Percentiles rank a stretch among this genome's conserved stretches.
Conservation (phyloP, 2,329 filamentous ascomycete species). For the Neonectria coccinea region DNA sequence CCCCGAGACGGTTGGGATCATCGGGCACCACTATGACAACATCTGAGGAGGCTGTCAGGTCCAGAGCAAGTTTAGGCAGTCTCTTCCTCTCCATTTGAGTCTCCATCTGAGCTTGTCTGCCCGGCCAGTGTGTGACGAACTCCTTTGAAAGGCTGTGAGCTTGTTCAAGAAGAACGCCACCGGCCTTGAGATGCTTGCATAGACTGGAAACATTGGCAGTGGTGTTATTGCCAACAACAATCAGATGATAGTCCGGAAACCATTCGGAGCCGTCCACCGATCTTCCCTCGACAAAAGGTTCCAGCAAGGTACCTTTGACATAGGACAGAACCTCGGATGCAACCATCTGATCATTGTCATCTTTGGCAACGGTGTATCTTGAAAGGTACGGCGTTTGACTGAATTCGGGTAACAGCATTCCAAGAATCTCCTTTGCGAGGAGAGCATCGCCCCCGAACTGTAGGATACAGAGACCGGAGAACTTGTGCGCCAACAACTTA, state of each 20-base stretch:
- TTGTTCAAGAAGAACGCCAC: constrained; percentile 46
- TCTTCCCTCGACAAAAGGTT: constrained; percentile 47
- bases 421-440: constrained; percentile 43
- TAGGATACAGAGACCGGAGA: constrained; percentile 53
- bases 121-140: not conserved
- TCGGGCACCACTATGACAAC: constrained; percentile 38
- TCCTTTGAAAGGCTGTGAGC: not conserved
- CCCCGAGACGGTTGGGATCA: constrained; percentile 10
- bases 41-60: constrained; percentile 4
- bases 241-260: constrained; percentile 49
- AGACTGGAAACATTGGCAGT: constrained; percentile 32
- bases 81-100: constrained; percentile 13
- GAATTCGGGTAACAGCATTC: constrained; percentile 36
- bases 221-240: constrained; percentile 43
- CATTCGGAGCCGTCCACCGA: constrained; percentile 36
- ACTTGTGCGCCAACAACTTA: constrained; percentile 53
- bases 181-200: constrained; percentile 43
- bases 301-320: constrained; percentile 31
- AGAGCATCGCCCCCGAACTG: constrained; percentile 50
- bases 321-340: constrained; percentile 15
- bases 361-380: constrained; percentile 48
- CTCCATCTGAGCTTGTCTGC: constrained; percentile 9
- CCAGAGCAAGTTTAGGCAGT: not conserved
- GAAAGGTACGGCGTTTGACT: constrained; percentile 50
- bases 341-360: constrained; percentile 7